Conservation (phyloP, 768 basidiomycete genomes). For the Russula dissimulans region DNA sequence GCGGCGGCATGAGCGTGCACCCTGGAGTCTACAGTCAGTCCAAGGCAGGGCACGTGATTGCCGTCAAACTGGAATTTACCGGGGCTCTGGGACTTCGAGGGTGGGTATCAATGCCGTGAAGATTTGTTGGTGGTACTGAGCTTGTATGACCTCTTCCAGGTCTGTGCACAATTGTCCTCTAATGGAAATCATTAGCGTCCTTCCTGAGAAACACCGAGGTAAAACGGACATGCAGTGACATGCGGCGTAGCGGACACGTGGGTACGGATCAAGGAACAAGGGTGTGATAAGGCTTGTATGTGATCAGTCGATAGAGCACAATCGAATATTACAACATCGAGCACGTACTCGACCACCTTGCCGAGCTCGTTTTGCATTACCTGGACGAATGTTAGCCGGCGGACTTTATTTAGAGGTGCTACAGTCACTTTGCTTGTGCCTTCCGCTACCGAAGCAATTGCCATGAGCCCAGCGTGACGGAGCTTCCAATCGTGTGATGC, state of each 20-base stretch:
- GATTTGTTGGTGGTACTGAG: conserved; percentile 54
- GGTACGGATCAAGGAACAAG: conserved; percentile 71
- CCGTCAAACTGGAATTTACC: conserved; percentile 34
- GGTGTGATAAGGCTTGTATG: conserved; percentile 56
- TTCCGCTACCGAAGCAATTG: conserved; percentile 78
- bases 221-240: conserved; percentile 71
- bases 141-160: conserved; percentile 76
- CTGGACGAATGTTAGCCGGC: conserved; percentile 25
- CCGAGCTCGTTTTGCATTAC: conserved; percentile 76
- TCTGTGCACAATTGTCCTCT: conserved; percentile 89
- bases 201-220: neutral
- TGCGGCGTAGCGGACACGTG: conserved; percentile 63
- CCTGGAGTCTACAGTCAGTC: conserved; percentile 29
- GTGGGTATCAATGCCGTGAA: conserved; percentile 65
- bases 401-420: neutral
- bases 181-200: conserved; percentile 6
- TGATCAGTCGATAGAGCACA: neutral
- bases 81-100: conserved; percentile 63
- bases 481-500: conserved; percentile 76
- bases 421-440: conserved; percentile 58
- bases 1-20: conserved; percentile 84
- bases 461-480: conserved; percentile 80
- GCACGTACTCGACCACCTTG: conserved; percentile 68
- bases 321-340: neutral
- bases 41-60: neutral